These are phyloP conservation scores for Brassica incana DNA, from an alignment of 345 rosid genomes.

Conservation along the genomic window DNA sequence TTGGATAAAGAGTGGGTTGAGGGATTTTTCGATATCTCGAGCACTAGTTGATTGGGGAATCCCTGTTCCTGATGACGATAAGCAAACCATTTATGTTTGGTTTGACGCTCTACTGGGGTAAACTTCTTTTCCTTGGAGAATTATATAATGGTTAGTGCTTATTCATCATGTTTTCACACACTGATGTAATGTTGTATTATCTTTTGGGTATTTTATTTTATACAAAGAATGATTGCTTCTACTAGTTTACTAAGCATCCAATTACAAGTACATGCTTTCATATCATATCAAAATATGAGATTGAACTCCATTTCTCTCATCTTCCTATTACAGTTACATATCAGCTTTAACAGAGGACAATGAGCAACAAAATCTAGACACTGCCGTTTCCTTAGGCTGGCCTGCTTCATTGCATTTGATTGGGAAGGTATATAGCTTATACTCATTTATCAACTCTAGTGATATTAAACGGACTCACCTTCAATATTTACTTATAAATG, in stretches of 20 bases:
- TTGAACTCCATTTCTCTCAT: background rate
- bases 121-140: slow-evolving; percentile 12
- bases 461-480: background rate
- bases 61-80: slow-evolving; percentile 81
- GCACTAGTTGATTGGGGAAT: slow-evolving; percentile 98
- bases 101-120: slow-evolving; percentile 98
- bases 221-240: background rate
- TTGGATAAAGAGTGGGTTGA: slow-evolving; percentile 82
- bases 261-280: background rate
- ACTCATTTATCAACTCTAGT: background rate
- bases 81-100: slow-evolving; percentile 96
- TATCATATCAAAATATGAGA: background rate
- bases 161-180: background rate
- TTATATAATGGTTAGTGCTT: background rate
- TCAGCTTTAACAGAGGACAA: slow-evolving; percentile 71
- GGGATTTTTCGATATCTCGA: slow-evolving; percentile 90
- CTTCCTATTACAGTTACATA: slow-evolving; percentile 56
- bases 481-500: background rate
- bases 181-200: background rate
- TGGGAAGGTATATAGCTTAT: slow-evolving; percentile 70
- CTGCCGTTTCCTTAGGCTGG: slow-evolving; percentile 80
- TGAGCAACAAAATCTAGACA: slow-evolving; percentile 54
- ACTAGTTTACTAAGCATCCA: background rate
- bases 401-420: slow-evolving; percentile 92
- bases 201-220: too few species aligned